Evolutionary conservation across 1,139 yeast species (phyloP).

Genomic region (Blastobotrys indianensis): DNA sequence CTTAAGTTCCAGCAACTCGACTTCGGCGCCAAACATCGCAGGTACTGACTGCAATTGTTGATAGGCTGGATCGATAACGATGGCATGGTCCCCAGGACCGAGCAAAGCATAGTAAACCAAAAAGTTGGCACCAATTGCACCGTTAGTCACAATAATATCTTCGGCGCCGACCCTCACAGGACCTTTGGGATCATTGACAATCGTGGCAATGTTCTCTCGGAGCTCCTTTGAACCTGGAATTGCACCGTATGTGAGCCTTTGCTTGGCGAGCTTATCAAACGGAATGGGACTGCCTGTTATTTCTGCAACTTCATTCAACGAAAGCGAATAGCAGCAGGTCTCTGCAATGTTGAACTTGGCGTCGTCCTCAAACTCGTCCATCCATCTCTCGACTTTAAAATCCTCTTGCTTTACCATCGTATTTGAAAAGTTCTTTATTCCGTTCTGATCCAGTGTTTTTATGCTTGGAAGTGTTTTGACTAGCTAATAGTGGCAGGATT

Average conservation of each 20-base stretch:
- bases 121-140: conserved; percentile 57
- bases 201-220: conserved; percentile 34
- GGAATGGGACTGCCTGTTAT: conserved; percentile 32
- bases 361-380: conserved; percentile 46
- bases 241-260: conserved; percentile 43
- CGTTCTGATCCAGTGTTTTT: too few relatives aligned
- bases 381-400: conserved; percentile 53
- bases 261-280: conserved; percentile 18
- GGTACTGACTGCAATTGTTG: conserved; percentile 51
- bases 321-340: conserved; percentile 47
- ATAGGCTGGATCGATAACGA: conserved; percentile 49
- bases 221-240: conserved; percentile 44
- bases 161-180: conserved; percentile 26
- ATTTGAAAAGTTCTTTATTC: neutral
- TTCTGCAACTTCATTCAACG: conserved; percentile 38
- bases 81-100: conserved; percentile 44
- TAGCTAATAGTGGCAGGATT: too few relatives aligned
- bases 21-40: conserved; percentile 43
- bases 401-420: conserved; percentile 29
- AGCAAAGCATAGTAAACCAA: conserved; percentile 44
- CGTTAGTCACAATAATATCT: conserved; percentile 47
- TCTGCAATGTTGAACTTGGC: conserved; percentile 46
- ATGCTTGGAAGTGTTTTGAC: too few relatives aligned
- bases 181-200: conserved; percentile 35
- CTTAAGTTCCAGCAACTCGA: conserved; percentile 36